Conservation (phyloP, 768 basidiomycete species). For the Pulveroboletus sp. region DNA sequence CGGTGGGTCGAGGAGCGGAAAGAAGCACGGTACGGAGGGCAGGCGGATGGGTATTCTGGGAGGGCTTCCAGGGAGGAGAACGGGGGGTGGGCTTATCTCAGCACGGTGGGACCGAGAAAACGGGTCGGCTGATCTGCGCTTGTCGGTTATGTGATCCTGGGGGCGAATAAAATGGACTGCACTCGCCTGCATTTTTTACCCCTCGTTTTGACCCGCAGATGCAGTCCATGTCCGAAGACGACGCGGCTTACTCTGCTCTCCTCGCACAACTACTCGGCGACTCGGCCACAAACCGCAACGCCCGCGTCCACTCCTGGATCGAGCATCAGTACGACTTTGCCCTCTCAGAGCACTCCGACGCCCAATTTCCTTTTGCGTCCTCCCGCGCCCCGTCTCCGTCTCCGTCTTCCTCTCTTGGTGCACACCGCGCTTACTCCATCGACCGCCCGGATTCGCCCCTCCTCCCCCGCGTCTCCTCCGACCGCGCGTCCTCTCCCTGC, state of each 20-base stretch:
- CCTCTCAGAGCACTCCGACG: constrained; percentile 22
- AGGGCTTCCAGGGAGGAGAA: neutral
- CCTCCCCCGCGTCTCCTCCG: constrained; percentile 26
- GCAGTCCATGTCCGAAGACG: constrained; percentile 30
- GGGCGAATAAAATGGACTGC: constrained; percentile 21
- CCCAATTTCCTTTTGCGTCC: neutral
- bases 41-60: neutral
- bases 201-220: constrained; percentile 6
- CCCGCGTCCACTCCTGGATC: constrained; percentile 33
- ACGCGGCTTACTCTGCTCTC: constrained; percentile 27
- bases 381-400: constrained; percentile 26
- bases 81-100: constrained; percentile 16
- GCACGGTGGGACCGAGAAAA: constrained; percentile 4
- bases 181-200: neutral
- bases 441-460: constrained; percentile 32
- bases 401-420: constrained; percentile 31
- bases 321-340: constrained; percentile 36
- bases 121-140: constrained; percentile 20
- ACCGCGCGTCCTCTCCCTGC: constrained; percentile 21
- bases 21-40: neutral
- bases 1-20: neutral
- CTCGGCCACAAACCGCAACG: constrained; percentile 21
- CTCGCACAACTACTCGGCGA: constrained; percentile 28
- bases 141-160: constrained; percentile 19
- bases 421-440: constrained; percentile 15